Percentiles rank a stretch among this genome's conserved stretches.
Evolutionary conservation across 306 rosid species (phyloP).

Genomic region (Fagus crenata): DNA sequence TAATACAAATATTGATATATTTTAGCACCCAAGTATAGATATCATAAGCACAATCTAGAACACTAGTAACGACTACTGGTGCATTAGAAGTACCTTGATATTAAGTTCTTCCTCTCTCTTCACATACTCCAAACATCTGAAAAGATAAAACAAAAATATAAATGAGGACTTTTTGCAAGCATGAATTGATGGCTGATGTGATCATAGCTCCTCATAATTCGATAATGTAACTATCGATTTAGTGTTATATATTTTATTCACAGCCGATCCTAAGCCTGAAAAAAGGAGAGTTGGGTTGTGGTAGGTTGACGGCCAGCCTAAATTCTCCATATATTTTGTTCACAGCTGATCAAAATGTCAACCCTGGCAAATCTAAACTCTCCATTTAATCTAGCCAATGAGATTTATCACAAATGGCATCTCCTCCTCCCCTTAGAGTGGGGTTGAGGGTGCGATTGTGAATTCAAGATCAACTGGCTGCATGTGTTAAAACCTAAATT

Average conservation of each 20-base stretch:
- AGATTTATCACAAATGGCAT: background rate
- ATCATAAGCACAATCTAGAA: background rate
- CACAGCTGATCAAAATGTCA: background rate
- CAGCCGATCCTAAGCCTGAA: too few species aligned
- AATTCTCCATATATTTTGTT: too few species aligned
- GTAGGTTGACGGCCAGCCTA: too few species aligned
- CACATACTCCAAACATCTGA: conserved; percentile 63
- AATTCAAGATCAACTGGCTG: background rate
- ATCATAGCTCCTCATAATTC: background rate
- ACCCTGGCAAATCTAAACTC: background rate
- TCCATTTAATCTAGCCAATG: background rate
- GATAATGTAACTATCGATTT: background rate
- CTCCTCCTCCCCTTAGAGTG: background rate
- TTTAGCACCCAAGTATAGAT: background rate
- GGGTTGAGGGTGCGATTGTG: background rate
- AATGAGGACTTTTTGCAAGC: conserved; percentile 1
- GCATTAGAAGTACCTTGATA: conserved; percentile 55
- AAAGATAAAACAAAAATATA: conserved; percentile 15
- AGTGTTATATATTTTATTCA: too few species aligned
- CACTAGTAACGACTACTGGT: conserved; percentile 7
- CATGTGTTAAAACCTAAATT: too few species aligned
- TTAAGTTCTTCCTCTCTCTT: conserved; percentile 52
- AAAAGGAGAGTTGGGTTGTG: too few species aligned
- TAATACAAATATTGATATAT: background rate
- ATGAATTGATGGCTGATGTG: background rate